Conservation (phyloP, 306 rosid species). For the Alnus glutinosa region DNA sequence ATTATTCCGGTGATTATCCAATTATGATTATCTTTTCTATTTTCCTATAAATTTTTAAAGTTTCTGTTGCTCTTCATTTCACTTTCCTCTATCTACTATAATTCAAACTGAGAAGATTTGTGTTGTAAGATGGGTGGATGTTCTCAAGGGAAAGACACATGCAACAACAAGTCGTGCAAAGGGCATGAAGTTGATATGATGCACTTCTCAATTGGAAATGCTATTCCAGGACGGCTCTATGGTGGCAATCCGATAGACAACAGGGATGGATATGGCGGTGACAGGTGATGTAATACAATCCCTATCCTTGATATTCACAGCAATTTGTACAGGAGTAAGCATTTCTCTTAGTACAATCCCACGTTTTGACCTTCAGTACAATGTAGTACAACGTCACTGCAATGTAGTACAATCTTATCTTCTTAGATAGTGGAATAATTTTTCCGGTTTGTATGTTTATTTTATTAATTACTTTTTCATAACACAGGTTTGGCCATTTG, state of each 20-base stretch:
- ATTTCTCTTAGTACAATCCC: not conserved
- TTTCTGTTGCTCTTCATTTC: constrained; percentile 24
- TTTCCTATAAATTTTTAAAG: not conserved
- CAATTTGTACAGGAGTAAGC: no score
- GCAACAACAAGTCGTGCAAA: constrained; percentile 85
- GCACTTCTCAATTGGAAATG: constrained; percentile 95
- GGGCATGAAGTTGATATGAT: constrained; percentile 92
- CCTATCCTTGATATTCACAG: constrained; percentile 14
- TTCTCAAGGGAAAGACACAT: constrained; percentile 56
- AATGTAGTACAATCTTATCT: constrained; percentile 11
- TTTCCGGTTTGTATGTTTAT: constrained; percentile 11
- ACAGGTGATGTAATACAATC: constrained; percentile 56
- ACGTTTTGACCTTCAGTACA: constrained; percentile 2
- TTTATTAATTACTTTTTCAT: constrained; percentile 19
- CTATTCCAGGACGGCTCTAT: constrained; percentile 90
- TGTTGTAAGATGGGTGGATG: constrained; percentile 93
- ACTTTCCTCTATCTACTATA: not conserved
- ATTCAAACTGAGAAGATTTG: constrained; percentile 25
- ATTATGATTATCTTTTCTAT: not conserved
- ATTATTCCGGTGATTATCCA: not conserved
- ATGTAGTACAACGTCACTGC: not conserved
- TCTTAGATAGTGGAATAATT: not conserved
- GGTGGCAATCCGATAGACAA: constrained; percentile 80
- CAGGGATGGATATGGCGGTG: constrained; percentile 71
- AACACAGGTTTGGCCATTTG: constrained; percentile 79